These are phyloP conservation scores for Sporothrix globosa DNA, from an alignment of 2,329 filamentous ascomycete species.

Conservation along the genomic window DNA sequence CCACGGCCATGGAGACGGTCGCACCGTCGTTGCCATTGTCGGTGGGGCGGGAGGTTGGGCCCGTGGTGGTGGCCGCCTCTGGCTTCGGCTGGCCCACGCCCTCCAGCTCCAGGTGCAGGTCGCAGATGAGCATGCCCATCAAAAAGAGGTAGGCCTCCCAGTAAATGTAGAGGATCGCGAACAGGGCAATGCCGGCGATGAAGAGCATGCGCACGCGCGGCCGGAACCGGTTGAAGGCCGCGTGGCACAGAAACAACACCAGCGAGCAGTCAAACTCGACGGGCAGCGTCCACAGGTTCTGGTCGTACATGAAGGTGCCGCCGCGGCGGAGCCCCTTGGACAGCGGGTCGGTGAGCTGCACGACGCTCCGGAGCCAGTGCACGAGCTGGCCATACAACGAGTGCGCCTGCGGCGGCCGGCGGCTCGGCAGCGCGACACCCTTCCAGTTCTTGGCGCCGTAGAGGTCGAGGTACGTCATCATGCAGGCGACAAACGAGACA, in stretches of 20 bases:
- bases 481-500: conserved; percentile 32
- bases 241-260: conserved; percentile 43
- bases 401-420: conserved; percentile 31
- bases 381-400: conserved; percentile 29
- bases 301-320: conserved; percentile 40
- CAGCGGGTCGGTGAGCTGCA: conserved; percentile 33
- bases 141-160: conserved; percentile 43
- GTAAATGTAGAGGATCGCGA: conserved; percentile 36
- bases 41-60: neutral
- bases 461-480: conserved; percentile 31
- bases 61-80: neutral
- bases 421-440: conserved; percentile 32
- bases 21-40: neutral
- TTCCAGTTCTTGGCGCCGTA: conserved; percentile 35
- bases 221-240: conserved; percentile 41
- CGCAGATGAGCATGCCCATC: conserved; percentile 43
- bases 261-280: conserved; percentile 46
- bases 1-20: conserved; percentile 26
- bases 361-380: conserved; percentile 33
- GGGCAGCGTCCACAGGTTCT: conserved; percentile 46
- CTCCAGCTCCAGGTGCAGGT: conserved; percentile 39
- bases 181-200: conserved; percentile 33
- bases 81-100: conserved; percentile 35
- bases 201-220: conserved; percentile 34
- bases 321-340: conserved; percentile 33